Base-by-base conservation (phyloP, 345 rosid species). In the Sonneratia caseolaris region DNA sequence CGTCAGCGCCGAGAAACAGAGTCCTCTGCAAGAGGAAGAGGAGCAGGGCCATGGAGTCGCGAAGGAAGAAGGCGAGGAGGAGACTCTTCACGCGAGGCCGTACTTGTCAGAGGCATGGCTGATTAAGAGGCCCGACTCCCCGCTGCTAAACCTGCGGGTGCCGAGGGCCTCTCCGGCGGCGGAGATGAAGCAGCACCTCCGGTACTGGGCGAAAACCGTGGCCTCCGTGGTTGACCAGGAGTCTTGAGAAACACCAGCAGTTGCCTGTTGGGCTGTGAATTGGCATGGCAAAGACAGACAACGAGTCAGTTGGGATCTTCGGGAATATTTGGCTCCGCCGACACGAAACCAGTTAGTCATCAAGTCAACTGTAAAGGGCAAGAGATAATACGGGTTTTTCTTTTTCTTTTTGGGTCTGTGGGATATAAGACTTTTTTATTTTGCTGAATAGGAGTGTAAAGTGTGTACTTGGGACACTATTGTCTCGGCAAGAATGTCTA, bases 101-200 rank as follows among this genome's bases (percentile, higher is more conserved):
- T 85, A 89, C 49, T 73, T 89, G 22, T 89, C 93, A n/a, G 93
- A 89, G 38, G 86, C 89, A 11, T 89, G 93, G 93, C 70, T 85
- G 55, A 83, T 89, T 55, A 82, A 57, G 76, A 83, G 85, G 76
- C 84, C 91, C 1, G 76, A 82, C 69, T 89, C 88, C 13, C 86
- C 91, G 3, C 73, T 86, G 48, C 47, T 85, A 67, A 85, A 82
- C 64, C 40, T 82, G 57, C 79, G 74, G 71, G 59, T 80, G 24
- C 86, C 88, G n/a, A 80, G 66, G 76, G 79, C 70, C 0, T 71
- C 66, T 66, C 80, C 76, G 6, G 76, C 82, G 57, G 75, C 77
- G 72, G 88, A 84, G 53, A 84, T 89, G 89, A 86, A 86, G 80
- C 78, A 80, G 73, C 89, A 79, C 67, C 76, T 86, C 68, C 87